Conservation (phyloP, 805 yeast species). For the Metschnikowia cubensis region DNA sequence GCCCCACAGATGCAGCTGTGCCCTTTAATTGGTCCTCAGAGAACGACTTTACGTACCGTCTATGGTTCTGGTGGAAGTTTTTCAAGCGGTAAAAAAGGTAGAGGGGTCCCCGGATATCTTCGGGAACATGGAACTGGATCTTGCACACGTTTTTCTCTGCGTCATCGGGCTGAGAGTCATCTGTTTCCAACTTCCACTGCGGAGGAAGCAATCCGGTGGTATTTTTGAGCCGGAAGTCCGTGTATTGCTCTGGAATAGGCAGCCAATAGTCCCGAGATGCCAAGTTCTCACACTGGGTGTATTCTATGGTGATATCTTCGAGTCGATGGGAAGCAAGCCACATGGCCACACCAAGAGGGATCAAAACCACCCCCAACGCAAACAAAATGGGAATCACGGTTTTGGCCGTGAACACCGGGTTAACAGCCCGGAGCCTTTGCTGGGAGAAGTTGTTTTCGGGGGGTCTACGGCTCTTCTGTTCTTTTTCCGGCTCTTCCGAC, state of each 20-base stretch:
- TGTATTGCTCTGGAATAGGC: constrained; percentile 36
- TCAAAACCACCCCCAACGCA: constrained; percentile 36
- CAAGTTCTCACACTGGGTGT: constrained; percentile 36
- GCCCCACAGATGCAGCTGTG: constrained; percentile 30
- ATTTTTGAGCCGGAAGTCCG: constrained; percentile 34
- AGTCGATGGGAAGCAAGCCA: constrained; percentile 40
- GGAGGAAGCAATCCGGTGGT: constrained; percentile 19
- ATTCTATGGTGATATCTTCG: constrained; percentile 40
- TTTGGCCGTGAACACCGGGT: constrained; percentile 41
- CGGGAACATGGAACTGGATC: constrained; percentile 37
- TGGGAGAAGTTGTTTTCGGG: constrained; percentile 57
- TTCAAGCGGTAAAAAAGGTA: constrained; percentile 40
- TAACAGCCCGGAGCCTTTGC: constrained; percentile 50
- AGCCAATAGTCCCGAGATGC: constrained; percentile 33
- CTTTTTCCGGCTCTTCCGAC: constrained; percentile 34
- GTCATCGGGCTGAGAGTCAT: constrained; percentile 42
- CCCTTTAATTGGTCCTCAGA: constrained; percentile 44
- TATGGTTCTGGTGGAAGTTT: constrained; percentile 41
- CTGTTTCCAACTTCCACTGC: constrained; percentile 36
- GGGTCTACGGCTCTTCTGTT: constrained; percentile 58
- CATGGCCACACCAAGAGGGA: constrained; percentile 46
- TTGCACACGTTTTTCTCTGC: constrained; percentile 48
- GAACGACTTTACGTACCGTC: constrained; percentile 41
- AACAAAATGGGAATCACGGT: constrained; percentile 40
- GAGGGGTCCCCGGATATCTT: constrained; percentile 34